Evolutionary conservation across 2,329 filamentous ascomycete species (phyloP), one percentile per base, ranked within the genome.

Genomic region (Penicillium aurantiogriseum): DNA sequence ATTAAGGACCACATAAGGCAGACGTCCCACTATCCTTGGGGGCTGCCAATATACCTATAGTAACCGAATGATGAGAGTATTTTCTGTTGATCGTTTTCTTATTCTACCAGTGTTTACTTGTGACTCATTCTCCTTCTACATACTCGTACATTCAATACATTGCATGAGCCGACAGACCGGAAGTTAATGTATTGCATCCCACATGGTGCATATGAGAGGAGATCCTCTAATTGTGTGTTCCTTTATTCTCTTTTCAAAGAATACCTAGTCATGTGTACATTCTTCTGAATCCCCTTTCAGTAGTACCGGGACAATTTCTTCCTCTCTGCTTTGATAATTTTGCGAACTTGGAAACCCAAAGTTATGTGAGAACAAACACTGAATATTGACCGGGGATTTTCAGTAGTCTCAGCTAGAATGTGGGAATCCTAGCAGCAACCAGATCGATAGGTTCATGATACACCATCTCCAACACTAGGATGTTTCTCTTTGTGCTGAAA

Each of bases 1-100:
- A 43, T 53, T 55, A 56, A 51, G 40, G 21, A 59, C 25, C 6
- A 25, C 35, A 51, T 7, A 48, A 29, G 35, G 51, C 35, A 56
- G 54, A 25, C 49, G 51, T 55, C 57, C 49, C 45, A 47, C 29
- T 42, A 49, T 54, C 33, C 21, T 49, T 44, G 48, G 56, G 35
- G 35, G 25, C 21, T 35, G 45, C 36, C n/a, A 25, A 31, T n/a
- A 40, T 42, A 54, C n/a, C 25, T 35, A 35, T 31, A 25, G 33
- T 25, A 39, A 38, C 33, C 45, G 48, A 47, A 43, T 45, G 33
- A 54, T 38, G 36, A 36, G 51, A 52, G 33, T 47, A 10, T 31
- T 48, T 31, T 51, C 46, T 53, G 39, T 46, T 40, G 7, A 5
- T 49, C 23, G 23, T 19, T 10, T 51, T 35, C 10, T 4, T 36